Evolutionary conservation across 2,329 filamentous ascomycete genomes (phyloP), one percentile per base, ranked within the genome.

Genomic region (Pyrenochaeta sp.): DNA sequence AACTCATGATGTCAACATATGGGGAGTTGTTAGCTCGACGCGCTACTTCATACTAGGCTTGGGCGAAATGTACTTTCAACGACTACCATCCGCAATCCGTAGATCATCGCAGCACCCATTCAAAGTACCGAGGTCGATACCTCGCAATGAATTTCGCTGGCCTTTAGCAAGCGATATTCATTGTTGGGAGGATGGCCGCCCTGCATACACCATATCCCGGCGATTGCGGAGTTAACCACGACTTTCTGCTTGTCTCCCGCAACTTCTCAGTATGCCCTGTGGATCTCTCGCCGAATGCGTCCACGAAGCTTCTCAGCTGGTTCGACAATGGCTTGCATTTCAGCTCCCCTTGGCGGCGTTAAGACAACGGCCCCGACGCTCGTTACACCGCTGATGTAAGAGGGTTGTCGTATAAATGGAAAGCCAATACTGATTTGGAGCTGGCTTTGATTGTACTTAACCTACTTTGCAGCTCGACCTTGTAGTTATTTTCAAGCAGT

Each of bases 1-100:
- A 22, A 36, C 30, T 24, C 46, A 39, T 39, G 32, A 49, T 49
- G 46, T 39, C 46, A 49, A 37, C 30, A 49, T 28, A 13, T 24
- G 46, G 32, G 46, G 9, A 25, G 10, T 27, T 8, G 13, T 22
- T 19, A 42, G n/a, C 36, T 42, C 39, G 19, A 22, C 24, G 7
- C 10, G 9, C 22, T 13, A 10, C 10, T 3, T 27, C 24, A 43
- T 9, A 5, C 19, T 43, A 25, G 24, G 22, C 4, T 36, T 19
- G 19, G 19, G 19, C 19, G 19, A 19, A 13, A 3, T 12, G 8
- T 15, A 36, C 32, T 36, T 36, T 15, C 32, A 36, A 36, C 32
- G 3, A 12, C 32, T 9, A 36, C 12, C 32, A 36, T 36, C 32
- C 32, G 12, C 32, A 10, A 36, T 36, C 7, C 8, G 8, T 15